A percentile compares a stretch with the other conserved stretches of the same genome.
Conservation (phyloP, 1,284 basidiomycete species). For the Rhodotorula sp. region DNA sequence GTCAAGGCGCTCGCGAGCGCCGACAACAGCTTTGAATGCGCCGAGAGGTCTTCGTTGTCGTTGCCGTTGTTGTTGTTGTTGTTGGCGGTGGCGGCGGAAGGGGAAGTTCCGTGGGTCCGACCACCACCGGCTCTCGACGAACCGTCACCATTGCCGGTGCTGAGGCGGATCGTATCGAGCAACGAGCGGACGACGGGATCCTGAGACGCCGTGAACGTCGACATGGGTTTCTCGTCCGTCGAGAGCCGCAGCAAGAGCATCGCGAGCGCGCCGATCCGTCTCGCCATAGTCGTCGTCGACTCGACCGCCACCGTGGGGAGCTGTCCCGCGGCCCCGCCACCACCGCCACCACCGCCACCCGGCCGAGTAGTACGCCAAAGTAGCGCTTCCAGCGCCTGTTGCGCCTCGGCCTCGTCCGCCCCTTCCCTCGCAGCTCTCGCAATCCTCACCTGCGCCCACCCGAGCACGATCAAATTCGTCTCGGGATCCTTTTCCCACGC, state of each 20-base stretch:
- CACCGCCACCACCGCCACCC: too few relatives aligned
- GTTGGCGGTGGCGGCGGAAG: background rate
- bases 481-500: too few relatives aligned
- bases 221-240: background rate
- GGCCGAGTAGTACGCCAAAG: background rate
- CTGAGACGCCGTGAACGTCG: background rate
- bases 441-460: slow-evolving; percentile 4
- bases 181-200: too few relatives aligned
- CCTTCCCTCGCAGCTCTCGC: slow-evolving; percentile 4
- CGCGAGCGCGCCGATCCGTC: slow-evolving; percentile 3
- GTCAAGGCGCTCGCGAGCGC: slow-evolving; percentile 14
- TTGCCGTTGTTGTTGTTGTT: background rate
- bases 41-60: background rate
- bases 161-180: too few relatives aligned
- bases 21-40: slow-evolving; percentile 1
- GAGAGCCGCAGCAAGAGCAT: slow-evolving; percentile 15
- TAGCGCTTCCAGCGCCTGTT: slow-evolving; percentile 8
- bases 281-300: background rate
- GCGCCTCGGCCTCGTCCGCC: slow-evolving; percentile 4
- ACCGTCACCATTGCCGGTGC: too few relatives aligned
- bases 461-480: background rate
- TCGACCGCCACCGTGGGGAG: background rate
- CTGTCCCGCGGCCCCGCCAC: too few relatives aligned
- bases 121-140: too few relatives aligned
- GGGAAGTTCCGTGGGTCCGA: too few relatives aligned